Base-by-base conservation (phyloP, 2,329 filamentous ascomycete genomes). In the Calonectria honghensis region DNA sequence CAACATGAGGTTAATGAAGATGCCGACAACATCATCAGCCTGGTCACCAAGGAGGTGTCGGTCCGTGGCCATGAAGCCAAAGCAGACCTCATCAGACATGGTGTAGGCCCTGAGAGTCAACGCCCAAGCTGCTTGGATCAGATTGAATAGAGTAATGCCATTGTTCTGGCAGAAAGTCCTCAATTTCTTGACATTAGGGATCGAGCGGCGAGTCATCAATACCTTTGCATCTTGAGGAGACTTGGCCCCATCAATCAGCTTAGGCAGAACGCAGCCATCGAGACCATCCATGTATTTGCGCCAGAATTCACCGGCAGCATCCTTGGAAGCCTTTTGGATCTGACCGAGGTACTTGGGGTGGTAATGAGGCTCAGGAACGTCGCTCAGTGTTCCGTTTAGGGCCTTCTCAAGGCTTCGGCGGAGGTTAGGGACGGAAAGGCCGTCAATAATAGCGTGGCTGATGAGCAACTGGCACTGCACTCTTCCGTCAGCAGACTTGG, bases 301-400 rank as follows among this genome's bases (percentile, higher is more conserved):
- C 57, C 57, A 63, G 57, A 63, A 63, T 10, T 63, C 57, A 3
- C 57, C 24, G 27, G 57, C 57, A 20, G 57, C 57, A 41, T 63
- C 57, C 11, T 63, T 63, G 57, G 57, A 63, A 9, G 57, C 57
- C n/a, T 63, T 63, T 27, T 63, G 57, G 24, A 63, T 63, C n/a
- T 63, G 57, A 1, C 35, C 24, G 4, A 63, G 39, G 13, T 63
- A 63, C 24, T 63, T 63, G 13, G 39, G 57, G n/a, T 63, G 57
- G 37, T 63, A 39, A 20, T 63, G 57, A 2, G 57, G 37, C 24
- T 63, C 57, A 6, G 57, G 57, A 6, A 41, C 35, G 27, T 41
- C 37, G 24, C 57, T 41, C 3, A 63, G 11, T 2, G 57, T 41
- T 29, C 57, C 57, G 16, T 63, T 63, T 13, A 63, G 24, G 7